phyloP scores from a whole-genome alignment of 2,329 filamentous ascomycete genomes.

The Escovopsis sp. region DNA sequence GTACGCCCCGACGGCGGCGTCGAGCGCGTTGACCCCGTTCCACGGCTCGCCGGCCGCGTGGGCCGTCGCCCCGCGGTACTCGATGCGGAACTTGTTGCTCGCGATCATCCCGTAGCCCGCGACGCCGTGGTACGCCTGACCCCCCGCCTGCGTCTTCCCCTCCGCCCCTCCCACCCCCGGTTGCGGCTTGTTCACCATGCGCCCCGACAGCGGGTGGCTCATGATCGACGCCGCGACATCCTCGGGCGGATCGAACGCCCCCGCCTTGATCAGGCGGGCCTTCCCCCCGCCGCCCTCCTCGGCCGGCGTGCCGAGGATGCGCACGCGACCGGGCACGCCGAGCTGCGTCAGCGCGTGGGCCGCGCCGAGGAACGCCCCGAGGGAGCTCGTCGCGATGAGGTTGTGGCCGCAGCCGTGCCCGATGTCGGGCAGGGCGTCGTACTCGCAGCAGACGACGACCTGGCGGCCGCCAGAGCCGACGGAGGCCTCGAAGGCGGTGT shows the following conservation, averaged over 20 bases:
- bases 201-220: slow-evolving; percentile 11
- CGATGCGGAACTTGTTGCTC: slow-evolving; percentile 16
- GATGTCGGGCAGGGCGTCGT: slow-evolving; percentile 32
- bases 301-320: slow-evolving; percentile 27
- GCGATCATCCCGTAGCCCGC: slow-evolving; percentile 17
- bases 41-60: slow-evolving; percentile 22
- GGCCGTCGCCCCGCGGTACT: slow-evolving; percentile 18
- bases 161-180: too few relatives aligned
- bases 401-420: slow-evolving; percentile 32
- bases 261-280: slow-evolving; percentile 12
- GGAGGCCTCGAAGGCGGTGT: slow-evolving; percentile 34
- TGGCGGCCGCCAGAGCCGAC: slow-evolving; percentile 26
- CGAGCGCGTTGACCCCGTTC: slow-evolving; percentile 23
- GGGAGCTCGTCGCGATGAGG: slow-evolving; percentile 25
- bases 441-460: slow-evolving; percentile 28
- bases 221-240: slow-evolving; percentile 16
- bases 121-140: slow-evolving; percentile 9
- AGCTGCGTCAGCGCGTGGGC: slow-evolving; percentile 18
- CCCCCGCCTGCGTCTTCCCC: too few relatives aligned
- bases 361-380: slow-evolving; percentile 25
- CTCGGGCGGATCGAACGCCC: slow-evolving; percentile 11
- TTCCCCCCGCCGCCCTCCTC: slow-evolving; percentile 30
- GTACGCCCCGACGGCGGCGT: slow-evolving; percentile 21
- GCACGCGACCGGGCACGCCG: slow-evolving; percentile 18
- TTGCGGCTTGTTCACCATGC: slow-evolving; percentile 1